Conservation (phyloP, 768 basidiomycete genomes). For the Termitomyces sp. region DNA sequence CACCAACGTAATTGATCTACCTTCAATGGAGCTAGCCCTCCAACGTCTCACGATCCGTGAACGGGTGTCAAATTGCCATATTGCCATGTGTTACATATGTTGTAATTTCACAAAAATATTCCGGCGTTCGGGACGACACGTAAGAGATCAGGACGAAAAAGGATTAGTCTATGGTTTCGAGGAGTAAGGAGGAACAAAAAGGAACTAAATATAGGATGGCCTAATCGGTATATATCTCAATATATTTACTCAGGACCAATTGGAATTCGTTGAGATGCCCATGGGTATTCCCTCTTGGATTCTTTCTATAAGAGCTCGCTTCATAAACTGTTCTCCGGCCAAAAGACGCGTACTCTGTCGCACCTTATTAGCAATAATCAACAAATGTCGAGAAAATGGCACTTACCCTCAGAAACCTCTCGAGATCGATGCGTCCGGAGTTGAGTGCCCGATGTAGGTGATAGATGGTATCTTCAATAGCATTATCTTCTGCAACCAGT, state of each 20-base stretch:
- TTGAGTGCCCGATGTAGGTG: slow-evolving; percentile 93
- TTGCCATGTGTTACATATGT: neutral
- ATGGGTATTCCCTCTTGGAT: slow-evolving; percentile 61
- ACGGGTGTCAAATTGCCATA: neutral
- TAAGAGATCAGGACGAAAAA: slow-evolving; percentile 22
- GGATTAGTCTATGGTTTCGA: slow-evolving; percentile 27
- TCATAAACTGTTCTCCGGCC: slow-evolving; percentile 96
- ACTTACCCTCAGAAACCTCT: slow-evolving; percentile 86
- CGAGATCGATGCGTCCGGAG: slow-evolving; percentile 86
- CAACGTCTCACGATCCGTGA: too few relatives aligned
- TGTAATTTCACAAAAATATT: neutral
- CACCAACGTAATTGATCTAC: too few relatives aligned
- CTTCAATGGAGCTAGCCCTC: too few relatives aligned
- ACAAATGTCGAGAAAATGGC: slow-evolving; percentile 6
- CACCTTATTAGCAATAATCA: slow-evolving; percentile 8
- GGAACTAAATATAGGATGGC: neutral
- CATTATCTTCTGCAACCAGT: slow-evolving; percentile 98
- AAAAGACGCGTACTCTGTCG: slow-evolving; percentile 74
- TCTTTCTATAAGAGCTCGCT: slow-evolving; percentile 90
- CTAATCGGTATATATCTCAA: neutral
- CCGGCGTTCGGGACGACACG: neutral
- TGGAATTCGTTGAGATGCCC: slow-evolving; percentile 34
- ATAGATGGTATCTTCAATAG: slow-evolving; percentile 97
- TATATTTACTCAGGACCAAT: slow-evolving; percentile 27
- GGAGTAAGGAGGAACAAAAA: slow-evolving; percentile 19